phyloP scores from a whole-genome alignment of 139 green algal genomes.

The Protoeuglena noctilucae region DNA sequence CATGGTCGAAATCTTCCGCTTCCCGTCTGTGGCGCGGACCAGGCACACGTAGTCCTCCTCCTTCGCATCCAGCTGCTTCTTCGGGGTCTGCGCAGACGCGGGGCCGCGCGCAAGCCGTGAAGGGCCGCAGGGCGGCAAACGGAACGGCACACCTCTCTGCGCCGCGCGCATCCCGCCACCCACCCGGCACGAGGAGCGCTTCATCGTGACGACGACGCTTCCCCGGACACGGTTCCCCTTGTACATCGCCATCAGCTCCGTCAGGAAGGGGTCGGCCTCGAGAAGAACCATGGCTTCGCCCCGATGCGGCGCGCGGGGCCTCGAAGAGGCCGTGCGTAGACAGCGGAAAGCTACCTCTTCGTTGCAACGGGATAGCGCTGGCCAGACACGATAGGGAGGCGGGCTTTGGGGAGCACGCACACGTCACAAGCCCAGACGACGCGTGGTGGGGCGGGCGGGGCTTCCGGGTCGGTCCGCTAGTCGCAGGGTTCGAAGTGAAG shows the following conservation, averaged over 20 bases:
- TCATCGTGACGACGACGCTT: conserved; percentile 52
- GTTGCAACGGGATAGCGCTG: no score
- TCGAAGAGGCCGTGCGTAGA: no score
- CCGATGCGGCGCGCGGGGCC: no score
- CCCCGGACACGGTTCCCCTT: conserved; percentile 33
- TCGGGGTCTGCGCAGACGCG: conserved; percentile 26
- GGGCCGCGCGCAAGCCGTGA: conserved; percentile 2
- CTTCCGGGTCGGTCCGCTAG: no score
- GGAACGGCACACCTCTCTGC: not conserved
- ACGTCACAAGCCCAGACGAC: no score
- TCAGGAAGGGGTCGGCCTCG: conserved; percentile 52
- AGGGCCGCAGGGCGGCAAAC: not conserved
- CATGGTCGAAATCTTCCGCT: conserved; percentile 53
- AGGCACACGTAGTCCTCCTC: conserved; percentile 39
- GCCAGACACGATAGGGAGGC: no score
- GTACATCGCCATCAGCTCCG: conserved; percentile 54
- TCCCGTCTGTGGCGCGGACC: conserved; percentile 56
- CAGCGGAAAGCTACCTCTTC: no score
- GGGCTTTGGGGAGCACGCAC: no score
- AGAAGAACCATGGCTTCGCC: conserved; percentile 45
- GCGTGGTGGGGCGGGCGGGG: no score
- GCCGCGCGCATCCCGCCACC: conserved; percentile 13
- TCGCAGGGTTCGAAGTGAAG: no score
- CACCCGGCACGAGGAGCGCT: conserved; percentile 26
- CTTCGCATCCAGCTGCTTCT: conserved; percentile 12